These are phyloP conservation scores for Geotrichum histeridarum DNA, from an alignment of 1,139 yeast genomes.

Conservation along the genomic window DNA sequence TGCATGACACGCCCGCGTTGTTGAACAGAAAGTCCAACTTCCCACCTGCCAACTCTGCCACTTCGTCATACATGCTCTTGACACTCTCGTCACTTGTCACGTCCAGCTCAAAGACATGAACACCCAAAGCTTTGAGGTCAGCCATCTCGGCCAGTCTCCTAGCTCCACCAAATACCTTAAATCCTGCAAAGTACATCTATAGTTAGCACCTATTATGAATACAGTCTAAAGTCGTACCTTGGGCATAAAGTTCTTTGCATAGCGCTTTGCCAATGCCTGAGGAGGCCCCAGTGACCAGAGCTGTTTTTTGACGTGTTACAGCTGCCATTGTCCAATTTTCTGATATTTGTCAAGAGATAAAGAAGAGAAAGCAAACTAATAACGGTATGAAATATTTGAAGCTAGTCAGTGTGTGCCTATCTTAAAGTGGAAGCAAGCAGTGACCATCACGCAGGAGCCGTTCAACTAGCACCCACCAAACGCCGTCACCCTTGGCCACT, in stretches of 20 bases:
- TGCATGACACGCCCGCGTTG: constrained; percentile 65
- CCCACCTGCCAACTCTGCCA: constrained; percentile 42
- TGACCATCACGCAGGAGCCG: no score
- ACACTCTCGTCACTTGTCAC: constrained; percentile 54
- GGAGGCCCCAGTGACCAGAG: constrained; percentile 72
- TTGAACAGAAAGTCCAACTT: constrained; percentile 58
- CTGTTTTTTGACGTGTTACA: constrained; percentile 32
- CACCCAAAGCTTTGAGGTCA: constrained; percentile 42
- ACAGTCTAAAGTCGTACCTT: constrained; percentile 26
- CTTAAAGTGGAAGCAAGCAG: no score
- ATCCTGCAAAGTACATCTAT: constrained; percentile 39
- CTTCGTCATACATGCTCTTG: constrained; percentile 41
- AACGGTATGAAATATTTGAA: no score
- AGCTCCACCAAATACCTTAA: constrained; percentile 67
- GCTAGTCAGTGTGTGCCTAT: no score
- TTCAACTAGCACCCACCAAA: no score
- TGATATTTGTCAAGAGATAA: no score
- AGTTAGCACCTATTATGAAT: background rate
- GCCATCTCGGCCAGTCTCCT: constrained; percentile 62
- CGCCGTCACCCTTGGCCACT: no score
- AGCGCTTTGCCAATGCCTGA: constrained; percentile 74
- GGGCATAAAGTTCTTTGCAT: constrained; percentile 56
- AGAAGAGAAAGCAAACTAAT: no score
- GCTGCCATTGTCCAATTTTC: background rate
- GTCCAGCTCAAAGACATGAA: constrained; percentile 44